Base-by-base conservation (phyloP, 2,329 filamentous ascomycete species). In the Pseudofabraea citricarpa region DNA sequence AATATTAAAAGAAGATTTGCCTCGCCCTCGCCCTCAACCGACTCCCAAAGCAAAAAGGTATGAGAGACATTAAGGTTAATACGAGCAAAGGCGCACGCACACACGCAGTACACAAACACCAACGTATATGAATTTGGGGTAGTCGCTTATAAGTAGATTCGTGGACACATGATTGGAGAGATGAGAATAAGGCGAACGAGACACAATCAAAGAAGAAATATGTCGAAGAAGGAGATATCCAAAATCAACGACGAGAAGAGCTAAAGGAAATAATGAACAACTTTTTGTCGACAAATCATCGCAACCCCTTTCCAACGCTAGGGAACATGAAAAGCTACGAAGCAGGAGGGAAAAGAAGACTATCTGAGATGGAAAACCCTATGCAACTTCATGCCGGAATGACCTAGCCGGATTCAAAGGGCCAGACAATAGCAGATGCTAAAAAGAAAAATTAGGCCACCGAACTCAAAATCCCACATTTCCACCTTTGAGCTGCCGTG, bases 101-200 rank as follows among this genome's bases (percentile, higher is more conserved):
- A n/a, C n/a, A n/a, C n/a, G n/a, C n/a, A n/a, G n/a, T n/a, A n/a
- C n/a, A n/a, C n/a, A n/a, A n/a, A 31, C 27, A 31, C 16, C 16
- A 31, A 31, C 27, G 16, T n/a, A 31, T 31, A n/a, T n/a, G 13
- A 15, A 31, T n/a, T 15, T 31, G 27, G 59, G 60, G 60, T 63
- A 61, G 58, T 62, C 60, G 60, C 60, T 59, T 55, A 60, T 55
- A 60, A 63, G 57, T 56, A 62, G 57, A 63, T 62, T 63, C 60
- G 60, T 63, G 51, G 54, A 53, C 55, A 59, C 60, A 58, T 63
- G 46, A 62, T 37, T 37, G 18, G 33, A 31, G 27, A 31, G 27
- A 15, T 15, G 27, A 31, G 27, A 31, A 36, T 36, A 20, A 45
- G 52, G 57, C 45, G 44, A 51, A 53, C 46, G 36, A 36, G 47